A percentile compares a stretch with the other conserved stretches of the same genome.
Evolutionary conservation across 257 asterid genomes (phyloP).

Genomic region (Nicotiana noctiflora): DNA sequence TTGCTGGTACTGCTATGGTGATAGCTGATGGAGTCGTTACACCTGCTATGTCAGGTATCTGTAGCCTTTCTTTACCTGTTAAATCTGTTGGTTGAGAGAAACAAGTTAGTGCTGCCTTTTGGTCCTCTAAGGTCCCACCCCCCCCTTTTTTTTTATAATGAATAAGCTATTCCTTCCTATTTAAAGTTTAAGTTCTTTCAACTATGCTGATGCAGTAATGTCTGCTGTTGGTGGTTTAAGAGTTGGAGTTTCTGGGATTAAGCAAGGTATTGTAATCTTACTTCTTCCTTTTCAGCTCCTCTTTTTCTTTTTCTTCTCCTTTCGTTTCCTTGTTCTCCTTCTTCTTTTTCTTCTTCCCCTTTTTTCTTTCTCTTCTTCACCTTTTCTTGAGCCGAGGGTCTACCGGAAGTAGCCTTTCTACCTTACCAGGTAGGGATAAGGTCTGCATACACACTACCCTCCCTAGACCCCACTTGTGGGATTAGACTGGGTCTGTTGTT

Average conservation of each 20-base stretch:
- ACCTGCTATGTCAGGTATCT: slow-evolving; percentile 96
- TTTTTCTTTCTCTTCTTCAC: too few species aligned
- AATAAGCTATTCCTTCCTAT: slow-evolving; percentile 6
- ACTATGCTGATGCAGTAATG: slow-evolving; percentile 55
- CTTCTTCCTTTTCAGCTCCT: background rate
- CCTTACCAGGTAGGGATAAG: too few species aligned
- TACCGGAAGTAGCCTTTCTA: too few species aligned
- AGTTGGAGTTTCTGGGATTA: slow-evolving; percentile 72
- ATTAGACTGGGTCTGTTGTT: too few species aligned
- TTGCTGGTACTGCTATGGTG: slow-evolving; percentile 99
- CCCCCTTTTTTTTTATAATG: background rate
- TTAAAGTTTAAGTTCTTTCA: slow-evolving; percentile 10
- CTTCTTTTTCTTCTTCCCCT: too few species aligned
- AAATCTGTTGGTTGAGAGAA: background rate
- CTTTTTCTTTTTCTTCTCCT: too few species aligned
- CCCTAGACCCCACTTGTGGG: too few species aligned
- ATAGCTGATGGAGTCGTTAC: slow-evolving; percentile 98
- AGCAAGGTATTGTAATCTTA: slow-evolving; percentile 44
- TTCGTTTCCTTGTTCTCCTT: too few species aligned
- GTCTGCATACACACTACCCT: too few species aligned
- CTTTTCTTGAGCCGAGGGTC: too few species aligned
- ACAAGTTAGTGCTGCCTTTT: background rate
- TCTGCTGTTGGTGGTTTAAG: slow-evolving; percentile 96
- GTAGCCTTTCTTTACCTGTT: background rate
- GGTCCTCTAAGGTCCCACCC: background rate